Conservation (phyloP, 1,284 basidiomycete genomes). For the Pseudozyma flocculosa region DNA sequence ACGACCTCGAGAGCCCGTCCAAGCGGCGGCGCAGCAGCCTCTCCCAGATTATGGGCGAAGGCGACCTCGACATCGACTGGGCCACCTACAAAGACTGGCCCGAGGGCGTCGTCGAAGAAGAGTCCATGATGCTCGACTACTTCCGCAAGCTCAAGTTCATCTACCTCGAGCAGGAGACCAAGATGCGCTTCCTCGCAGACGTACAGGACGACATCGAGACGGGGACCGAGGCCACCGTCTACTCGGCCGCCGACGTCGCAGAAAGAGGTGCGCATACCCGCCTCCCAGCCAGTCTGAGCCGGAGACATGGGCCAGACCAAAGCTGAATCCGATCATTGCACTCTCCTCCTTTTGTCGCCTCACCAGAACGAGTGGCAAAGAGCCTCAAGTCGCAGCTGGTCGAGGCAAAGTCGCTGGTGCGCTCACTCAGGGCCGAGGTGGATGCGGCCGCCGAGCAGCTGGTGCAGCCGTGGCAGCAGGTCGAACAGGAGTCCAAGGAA, state of each 20-base stretch:
- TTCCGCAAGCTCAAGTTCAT: constrained; percentile 55
- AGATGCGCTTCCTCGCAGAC: constrained; percentile 50
- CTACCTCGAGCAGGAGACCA: constrained; percentile 53
- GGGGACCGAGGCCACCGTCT: constrained; percentile 48
- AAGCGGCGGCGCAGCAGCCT: constrained; percentile 37
- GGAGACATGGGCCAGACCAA: background rate
- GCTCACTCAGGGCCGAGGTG: constrained; percentile 36
- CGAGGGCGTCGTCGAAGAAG: constrained; percentile 42
- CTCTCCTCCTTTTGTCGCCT: background rate
- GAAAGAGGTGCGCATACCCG: constrained; percentile 24
- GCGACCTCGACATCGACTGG: constrained; percentile 49
- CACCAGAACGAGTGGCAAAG: constrained; percentile 30
- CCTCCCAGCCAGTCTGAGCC: too few species aligned
- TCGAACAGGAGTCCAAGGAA: constrained; percentile 29
- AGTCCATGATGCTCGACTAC: constrained; percentile 44
- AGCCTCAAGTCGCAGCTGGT: constrained; percentile 48
- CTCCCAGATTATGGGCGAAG: constrained; percentile 26
- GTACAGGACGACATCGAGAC: constrained; percentile 49
- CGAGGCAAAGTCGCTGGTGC: constrained; percentile 43
- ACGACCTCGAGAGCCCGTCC: constrained; percentile 4
- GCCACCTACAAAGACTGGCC: constrained; percentile 46
- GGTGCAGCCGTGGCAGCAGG: constrained; percentile 32
- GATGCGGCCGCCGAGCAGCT: constrained; percentile 37
- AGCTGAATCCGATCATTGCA: too few species aligned
- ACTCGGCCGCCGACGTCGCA: constrained; percentile 43